Conservation (phyloP, 176 grass and related monocot genomes). For the Carex kokanica region DNA sequence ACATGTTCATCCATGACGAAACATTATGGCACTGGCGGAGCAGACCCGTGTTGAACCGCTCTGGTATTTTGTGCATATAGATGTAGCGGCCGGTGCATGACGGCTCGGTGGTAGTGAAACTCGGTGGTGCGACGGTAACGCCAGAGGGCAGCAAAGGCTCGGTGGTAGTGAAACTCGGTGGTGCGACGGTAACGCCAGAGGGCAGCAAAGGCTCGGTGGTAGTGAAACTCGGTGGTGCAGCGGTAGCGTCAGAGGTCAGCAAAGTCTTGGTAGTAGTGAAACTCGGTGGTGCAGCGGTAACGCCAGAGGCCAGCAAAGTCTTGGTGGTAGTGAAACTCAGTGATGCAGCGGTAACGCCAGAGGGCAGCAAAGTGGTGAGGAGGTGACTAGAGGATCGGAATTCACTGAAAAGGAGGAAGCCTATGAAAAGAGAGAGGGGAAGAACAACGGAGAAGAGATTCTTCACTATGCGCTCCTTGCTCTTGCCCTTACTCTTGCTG, state of each 20-base stretch:
- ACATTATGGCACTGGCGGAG: constrained; percentile 44
- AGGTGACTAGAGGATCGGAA: not conserved
- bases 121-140: not conserved
- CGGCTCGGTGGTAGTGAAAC: not conserved
- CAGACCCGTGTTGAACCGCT: constrained; percentile 45
- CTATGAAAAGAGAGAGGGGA: constrained; percentile 29
- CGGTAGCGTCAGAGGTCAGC: not conserved
- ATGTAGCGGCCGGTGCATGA: constrained; percentile 54
- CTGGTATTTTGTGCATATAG: constrained; percentile 45
- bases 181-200: not conserved
- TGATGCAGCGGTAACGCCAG: not conserved
- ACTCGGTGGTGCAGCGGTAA: not conserved
- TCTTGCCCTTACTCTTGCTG: not conserved
- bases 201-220: not conserved
- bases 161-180: not conserved
- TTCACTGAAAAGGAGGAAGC: constrained; percentile 24
- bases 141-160: not conserved
- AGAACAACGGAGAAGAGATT: constrained; percentile 27
- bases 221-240: not conserved
- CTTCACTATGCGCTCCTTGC: constrained; percentile 17
- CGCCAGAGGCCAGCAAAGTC: not conserved
- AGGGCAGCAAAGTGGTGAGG: not conserved
- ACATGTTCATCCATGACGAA: constrained; percentile 49
- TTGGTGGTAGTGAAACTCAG: no score
- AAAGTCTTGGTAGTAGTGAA: not conserved